Evolutionary conservation across 108 stramenopile genomes (phyloP), one percentile per base, ranked within the genome.

Genomic region (Cylindrotheca closterium): DNA sequence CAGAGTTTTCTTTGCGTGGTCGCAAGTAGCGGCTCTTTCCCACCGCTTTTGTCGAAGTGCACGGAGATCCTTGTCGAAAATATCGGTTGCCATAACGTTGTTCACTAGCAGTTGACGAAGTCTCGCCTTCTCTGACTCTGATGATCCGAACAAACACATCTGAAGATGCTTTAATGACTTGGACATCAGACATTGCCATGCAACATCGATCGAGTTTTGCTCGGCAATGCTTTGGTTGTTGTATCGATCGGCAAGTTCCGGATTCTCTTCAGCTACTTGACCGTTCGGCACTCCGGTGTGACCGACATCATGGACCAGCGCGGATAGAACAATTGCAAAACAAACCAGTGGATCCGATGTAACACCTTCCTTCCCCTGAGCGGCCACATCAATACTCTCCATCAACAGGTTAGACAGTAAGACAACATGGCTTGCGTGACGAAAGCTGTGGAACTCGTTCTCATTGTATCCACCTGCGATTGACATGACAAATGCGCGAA

Each of bases 261-360:
- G 37, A 46, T 27, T 29, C 32, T 79, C 78, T 32, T 63, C 48
- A 21, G 70, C 72, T 2, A 79, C 51, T 30, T 73, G 78, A 21
- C 47, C 22, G 50, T 73, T 79, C 12, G 71, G 45, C 4, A 79
- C 68, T 33, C 78, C 78, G 10, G 34, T 30, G 59, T 79, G 78
- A 26, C 72, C 86, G 25, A 83, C 82, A 62, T 87, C 51, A 50
- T 84, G 86, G 29, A 83, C 65, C 21, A 84, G 65, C 22, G 86
- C 82, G 10, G 85, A 79, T 30, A 83, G 79, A 31, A 82, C 60
- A 59, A 74, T 57, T 29, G 82, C 82, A 21, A 84, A 74, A 5
- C 52, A 51, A 10, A 68, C 65, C 3, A 70, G 58, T 27, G 86
- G 80, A 75, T 87, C 82, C 18, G 73, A 65, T 19, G 78, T 15